Percentiles rank a stretch among this genome's conserved stretches.
These are phyloP conservation scores for Jatropha podagrica DNA, from an alignment of 441 rosid species.

Conservation along the genomic window DNA sequence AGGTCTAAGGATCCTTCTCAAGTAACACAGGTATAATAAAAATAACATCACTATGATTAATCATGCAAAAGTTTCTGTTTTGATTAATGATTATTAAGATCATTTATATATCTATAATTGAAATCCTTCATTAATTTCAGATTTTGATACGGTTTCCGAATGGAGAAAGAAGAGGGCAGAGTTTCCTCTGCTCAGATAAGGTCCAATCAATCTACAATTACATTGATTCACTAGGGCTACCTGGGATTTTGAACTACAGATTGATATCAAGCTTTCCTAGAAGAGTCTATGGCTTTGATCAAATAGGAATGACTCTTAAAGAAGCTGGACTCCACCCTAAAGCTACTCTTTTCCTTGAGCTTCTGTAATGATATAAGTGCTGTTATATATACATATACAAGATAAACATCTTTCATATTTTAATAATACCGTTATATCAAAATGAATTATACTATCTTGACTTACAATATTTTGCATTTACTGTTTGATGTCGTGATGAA, in stretches of 20 bases:
- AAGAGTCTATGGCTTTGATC: conserved; percentile 45
- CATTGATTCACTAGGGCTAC: conserved; percentile 47
- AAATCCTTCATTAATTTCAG: conserved; percentile 27
- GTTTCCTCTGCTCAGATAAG: conserved; percentile 44
- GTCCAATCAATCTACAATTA: conserved; percentile 42
- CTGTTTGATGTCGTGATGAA: neutral
- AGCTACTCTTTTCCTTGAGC: conserved; percentile 60
- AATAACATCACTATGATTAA: neutral
- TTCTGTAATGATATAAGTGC: conserved; percentile 22
- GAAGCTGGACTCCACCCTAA: conserved; percentile 62
- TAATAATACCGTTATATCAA: neutral
- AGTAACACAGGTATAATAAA: conserved; percentile 38
- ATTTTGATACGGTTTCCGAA: conserved; percentile 57
- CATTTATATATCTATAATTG: neutral
- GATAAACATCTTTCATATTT: neutral
- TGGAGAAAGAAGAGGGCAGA: conserved; percentile 61
- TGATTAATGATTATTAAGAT: neutral
- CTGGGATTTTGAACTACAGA: conserved; percentile 43
- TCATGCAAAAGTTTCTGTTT: neutral
- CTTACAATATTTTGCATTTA: no score
- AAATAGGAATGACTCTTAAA: conserved; percentile 45
- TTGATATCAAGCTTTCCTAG: conserved; percentile 54
- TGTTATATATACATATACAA: neutral
- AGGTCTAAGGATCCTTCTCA: conserved; percentile 38
- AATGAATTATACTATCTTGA: no score